These are phyloP conservation scores for Venturia pyrina DNA, from an alignment of 2,329 filamentous ascomycete genomes.

Conservation along the genomic window DNA sequence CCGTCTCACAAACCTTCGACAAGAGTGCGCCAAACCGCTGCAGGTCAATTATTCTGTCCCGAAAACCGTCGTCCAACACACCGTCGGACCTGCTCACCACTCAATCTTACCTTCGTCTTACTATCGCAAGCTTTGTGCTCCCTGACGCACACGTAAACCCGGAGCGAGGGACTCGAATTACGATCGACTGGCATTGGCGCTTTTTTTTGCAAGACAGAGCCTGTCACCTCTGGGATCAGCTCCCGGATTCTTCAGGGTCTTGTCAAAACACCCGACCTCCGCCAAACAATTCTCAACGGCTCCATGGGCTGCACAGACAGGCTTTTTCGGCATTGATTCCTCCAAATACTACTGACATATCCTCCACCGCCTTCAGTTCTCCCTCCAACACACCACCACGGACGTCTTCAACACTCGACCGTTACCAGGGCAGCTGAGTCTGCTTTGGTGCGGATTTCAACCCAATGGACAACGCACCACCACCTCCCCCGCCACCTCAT, in stretches of 20 bases:
- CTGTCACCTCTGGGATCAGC: not conserved
- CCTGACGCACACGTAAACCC: not conserved
- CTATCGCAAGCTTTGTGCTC: not conserved
- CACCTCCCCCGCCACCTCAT: slow-evolving; percentile 62
- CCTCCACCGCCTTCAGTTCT: not conserved
- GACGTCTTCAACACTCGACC: not conserved
- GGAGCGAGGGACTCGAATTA: not conserved
- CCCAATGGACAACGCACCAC: slow-evolving; percentile 3
- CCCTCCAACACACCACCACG: not conserved
- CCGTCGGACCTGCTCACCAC: not conserved
- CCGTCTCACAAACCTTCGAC: not conserved
- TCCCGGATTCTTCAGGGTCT: not conserved
- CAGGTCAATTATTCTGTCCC: not conserved
- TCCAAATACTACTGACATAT: not conserved
- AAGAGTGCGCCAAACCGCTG: not conserved
- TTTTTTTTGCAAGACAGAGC: not conserved
- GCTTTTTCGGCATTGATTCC: not conserved
- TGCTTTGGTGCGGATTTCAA: not conserved
- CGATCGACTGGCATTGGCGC: not conserved
- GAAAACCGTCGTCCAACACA: not conserved
- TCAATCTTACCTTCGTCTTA: not conserved
- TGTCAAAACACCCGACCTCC: not conserved
- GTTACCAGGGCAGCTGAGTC: not conserved
- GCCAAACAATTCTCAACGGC: not conserved
- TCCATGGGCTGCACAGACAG: not conserved